Evolutionary conservation across 176 grass and related monocot genomes (phyloP), one percentile per base, ranked within the genome.

Genomic region (Melocanna baccifera): DNA sequence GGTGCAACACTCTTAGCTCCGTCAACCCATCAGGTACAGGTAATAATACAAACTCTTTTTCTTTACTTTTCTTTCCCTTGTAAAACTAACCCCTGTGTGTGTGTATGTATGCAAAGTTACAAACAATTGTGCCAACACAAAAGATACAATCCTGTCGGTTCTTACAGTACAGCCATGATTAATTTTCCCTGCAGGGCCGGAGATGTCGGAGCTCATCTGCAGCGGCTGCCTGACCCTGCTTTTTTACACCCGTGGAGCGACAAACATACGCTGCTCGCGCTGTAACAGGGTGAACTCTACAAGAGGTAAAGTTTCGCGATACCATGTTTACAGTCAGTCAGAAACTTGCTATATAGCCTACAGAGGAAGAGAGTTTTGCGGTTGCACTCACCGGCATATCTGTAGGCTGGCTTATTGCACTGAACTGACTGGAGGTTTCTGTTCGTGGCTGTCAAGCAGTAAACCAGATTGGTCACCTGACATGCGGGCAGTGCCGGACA

Each of bases 131-230:
- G 9, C 55, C 23, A 58, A n/a, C 55, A 58, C 22, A 58, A 23
- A 58, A 23, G 22, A 58, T 1, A 58, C 22, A 58, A 1, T 23
- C 1, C 0, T 58, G 22, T 23, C 22, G 0, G 2, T 62, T 29
- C 42, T 72, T 20, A 75, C 78, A 73, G 20, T 29, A n/a, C 7
- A 58, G 56, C 5, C 10, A 5, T 25, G 4, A 10, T n/a, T n/a
- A n/a, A n/a, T 59, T 12, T 59, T 59, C 56, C 12, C 56, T 59
- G 56, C n/a, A 59, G 56, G 56, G 10, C 56, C 10, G 2, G 59
- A 80, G 16, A 92, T 87, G 89, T 79, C 86, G 36, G 89, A 94
- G 29, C 80, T 94, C 61, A 69, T 94, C 29, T 94, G 92, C 40
- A 43, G 53, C 28, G 86, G 92, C 30, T 94, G 92, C 73, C 77